Conservation (phyloP, 2,329 filamentous ascomycete species). For the Colletotrichum aenigma region DNA sequence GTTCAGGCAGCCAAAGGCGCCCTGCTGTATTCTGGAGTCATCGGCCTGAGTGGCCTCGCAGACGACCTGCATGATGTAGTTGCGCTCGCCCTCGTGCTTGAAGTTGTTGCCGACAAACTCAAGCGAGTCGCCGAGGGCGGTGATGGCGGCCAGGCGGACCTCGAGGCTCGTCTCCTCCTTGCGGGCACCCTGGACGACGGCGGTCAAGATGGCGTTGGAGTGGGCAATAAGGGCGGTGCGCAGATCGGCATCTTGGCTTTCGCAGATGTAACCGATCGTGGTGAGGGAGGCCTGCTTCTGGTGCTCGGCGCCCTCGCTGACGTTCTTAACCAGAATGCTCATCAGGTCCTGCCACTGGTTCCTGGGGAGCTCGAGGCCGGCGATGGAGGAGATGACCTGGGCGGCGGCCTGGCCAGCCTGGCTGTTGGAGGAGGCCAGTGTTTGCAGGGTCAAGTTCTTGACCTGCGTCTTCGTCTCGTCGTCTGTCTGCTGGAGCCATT, state of each 20-base stretch:
- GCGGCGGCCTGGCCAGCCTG: conserved; percentile 89
- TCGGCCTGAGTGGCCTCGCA: conserved; percentile 97
- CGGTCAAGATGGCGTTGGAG: conserved; percentile 97
- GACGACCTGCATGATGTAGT: conserved; percentile 99
- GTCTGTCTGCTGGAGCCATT: conserved; percentile 88
- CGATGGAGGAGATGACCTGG: conserved; percentile 94
- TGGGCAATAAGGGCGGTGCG: conserved; percentile 80
- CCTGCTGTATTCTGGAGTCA: conserved; percentile 91
- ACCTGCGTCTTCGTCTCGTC: conserved; percentile 83
- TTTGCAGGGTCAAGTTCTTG: conserved; percentile 89
- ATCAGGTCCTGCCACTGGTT: conserved; percentile 95
- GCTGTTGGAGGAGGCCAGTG: conserved; percentile 77
- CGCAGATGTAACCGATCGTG: conserved; percentile 98
- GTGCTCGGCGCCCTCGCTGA: conserved; percentile 83
- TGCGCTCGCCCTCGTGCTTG: conserved; percentile 97
- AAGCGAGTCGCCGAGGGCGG: conserved; percentile 91
- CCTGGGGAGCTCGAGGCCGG: conserved; percentile 90
- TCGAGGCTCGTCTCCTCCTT: conserved; percentile 94
- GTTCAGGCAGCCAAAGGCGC: conserved; percentile 96
- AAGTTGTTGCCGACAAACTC: conserved; percentile 99
- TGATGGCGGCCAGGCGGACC: conserved; percentile 90
- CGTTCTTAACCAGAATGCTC: conserved; percentile 86
- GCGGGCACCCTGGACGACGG: conserved; percentile 94
- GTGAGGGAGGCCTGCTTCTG: conserved; percentile 95
- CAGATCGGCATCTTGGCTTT: conserved; percentile 88